Evolutionary conservation across 768 basidiomycete genomes (phyloP).

Genomic region (Wakefieldia striispora): DNA sequence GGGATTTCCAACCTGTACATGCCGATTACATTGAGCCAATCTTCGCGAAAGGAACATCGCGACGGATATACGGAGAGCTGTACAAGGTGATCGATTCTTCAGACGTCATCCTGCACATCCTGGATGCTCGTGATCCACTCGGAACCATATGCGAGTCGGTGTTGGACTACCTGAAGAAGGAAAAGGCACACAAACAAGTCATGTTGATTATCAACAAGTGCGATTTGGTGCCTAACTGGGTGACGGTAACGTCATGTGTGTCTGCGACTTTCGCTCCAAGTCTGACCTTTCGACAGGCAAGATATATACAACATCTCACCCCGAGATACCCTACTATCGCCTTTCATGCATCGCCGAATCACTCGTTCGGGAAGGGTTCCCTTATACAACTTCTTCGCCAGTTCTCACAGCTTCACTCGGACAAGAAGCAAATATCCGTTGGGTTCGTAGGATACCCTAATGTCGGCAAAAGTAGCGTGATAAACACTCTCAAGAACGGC

Average conservation of each 20-base stretch:
- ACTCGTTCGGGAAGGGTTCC: conserved; percentile 98
- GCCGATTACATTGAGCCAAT: conserved; percentile 87
- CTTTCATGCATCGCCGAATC: conserved; percentile 98
- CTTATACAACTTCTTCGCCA: conserved; percentile 96
- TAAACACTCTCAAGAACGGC: conserved; percentile 97
- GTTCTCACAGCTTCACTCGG: conserved; percentile 94
- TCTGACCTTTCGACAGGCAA: conserved; percentile 54
- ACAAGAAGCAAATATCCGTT: conserved; percentile 99
- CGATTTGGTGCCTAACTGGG: conserved; percentile 98
- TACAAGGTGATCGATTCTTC: conserved; percentile 99
- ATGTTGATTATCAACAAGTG: conserved; percentile 98
- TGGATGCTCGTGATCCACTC: conserved; percentile 93
- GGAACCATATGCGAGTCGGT: conserved; percentile 96
- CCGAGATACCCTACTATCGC: conserved; percentile 95
- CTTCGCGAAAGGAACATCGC: conserved; percentile 92
- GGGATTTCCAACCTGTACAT: conserved; percentile 56
- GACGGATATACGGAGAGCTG: conserved; percentile 94
- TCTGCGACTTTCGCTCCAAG: neutral
- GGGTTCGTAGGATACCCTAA: conserved; percentile 99
- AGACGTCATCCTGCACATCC: conserved; percentile 91
- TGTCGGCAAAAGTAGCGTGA: conserved; percentile 95
- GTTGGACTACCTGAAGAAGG: conserved; percentile 89
- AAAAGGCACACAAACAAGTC: conserved; percentile 97
- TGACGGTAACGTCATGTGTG: conserved; percentile 64
- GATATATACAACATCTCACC: conserved; percentile 93